These are phyloP conservation scores for Raphanus raphanistrum DNA, from an alignment of 345 rosid genomes.

Conservation along the genomic window DNA sequence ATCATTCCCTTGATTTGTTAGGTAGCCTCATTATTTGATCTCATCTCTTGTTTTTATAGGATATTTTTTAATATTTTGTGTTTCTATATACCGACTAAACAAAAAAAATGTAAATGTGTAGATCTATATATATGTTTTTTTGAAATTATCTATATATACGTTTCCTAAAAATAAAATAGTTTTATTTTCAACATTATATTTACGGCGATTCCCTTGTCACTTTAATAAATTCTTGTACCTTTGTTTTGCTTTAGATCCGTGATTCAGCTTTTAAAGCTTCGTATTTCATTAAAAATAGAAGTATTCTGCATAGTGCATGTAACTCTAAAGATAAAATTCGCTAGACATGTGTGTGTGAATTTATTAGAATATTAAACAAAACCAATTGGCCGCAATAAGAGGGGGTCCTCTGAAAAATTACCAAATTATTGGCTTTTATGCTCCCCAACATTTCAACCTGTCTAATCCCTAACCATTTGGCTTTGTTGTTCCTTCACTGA, in stretches of 20 bases:
- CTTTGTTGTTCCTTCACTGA: conserved; percentile 33
- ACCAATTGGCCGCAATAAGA: conserved; percentile 36
- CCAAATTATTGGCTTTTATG: conserved; percentile 49
- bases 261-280: conserved; percentile 29
- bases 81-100: background rate
- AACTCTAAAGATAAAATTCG: conserved; percentile 3
- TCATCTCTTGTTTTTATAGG: background rate
- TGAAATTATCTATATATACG: no score
- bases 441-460: conserved; percentile 44
- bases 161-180: background rate
- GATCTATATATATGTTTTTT: background rate
- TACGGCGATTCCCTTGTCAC: conserved; percentile 1
- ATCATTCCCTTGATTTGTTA: background rate
- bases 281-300: conserved; percentile 7
- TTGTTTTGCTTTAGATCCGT: conserved; percentile 1
- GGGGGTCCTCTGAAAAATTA: conserved; percentile 43
- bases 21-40: background rate
- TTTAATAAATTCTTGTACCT: background rate
- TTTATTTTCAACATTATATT: background rate
- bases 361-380: conserved; percentile 20
- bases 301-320: conserved; percentile 5
- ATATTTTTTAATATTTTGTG: background rate
- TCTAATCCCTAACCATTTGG: conserved; percentile 49
- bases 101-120: background rate
- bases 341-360: conserved; percentile 23